Base-by-base conservation (phyloP, 495 filamentous ascomycete genomes). In the Mytilinidion resinicola region DNA sequence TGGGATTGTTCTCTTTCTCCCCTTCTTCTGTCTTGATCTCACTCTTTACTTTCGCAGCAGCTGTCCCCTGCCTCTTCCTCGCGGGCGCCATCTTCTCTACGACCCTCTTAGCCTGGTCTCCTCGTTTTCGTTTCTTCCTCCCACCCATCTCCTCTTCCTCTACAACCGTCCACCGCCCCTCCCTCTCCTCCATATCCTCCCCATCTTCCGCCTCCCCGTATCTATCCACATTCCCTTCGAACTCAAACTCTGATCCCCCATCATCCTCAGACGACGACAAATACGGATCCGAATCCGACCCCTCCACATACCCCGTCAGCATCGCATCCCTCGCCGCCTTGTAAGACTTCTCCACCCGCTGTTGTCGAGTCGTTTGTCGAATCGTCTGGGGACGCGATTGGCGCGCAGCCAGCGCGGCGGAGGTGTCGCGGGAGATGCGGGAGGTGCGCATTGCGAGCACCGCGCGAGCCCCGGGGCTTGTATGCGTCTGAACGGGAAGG, bases 361-460 rank as follows among this genome's bases (percentile, higher is more conserved):
- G 25, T 30, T 30, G 25, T 30, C 25, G 25, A 6, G 25, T 30
- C 25, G 25, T 30, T 30, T 30, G 25, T 9, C 39, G 46, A 30
- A 30, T 1, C 19, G 19, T 6, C 25, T 25, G 46, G 46, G 25
- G 25, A 25, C 46, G 46, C 17, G 17, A 25, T 6, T 12, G 17
- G 46, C 15, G 15, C 9, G 76, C 67, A 52, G 76, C 71, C n/a
- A 79, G 56, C 12, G 80, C 65, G 59, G 77, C 82, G 14, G 80
- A 71, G 4, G 83, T 83, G 34, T 85, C 81, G 55, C 76, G 76
- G 7, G 80, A 80, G 49, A 82, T 73, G 43, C 79, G 77, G 34
- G 81, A 85, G 35, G 81, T 83, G 54, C 82, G 80, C 86, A 88
- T 89, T 30, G 47, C 17, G 42, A 46, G 25, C 35, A n/a, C n/a